A percentile compares a stretch with the other conserved stretches of the same genome.
These are phyloP conservation scores for Inga laurina DNA, from an alignment of 306 rosid genomes.

Conservation along the genomic window DNA sequence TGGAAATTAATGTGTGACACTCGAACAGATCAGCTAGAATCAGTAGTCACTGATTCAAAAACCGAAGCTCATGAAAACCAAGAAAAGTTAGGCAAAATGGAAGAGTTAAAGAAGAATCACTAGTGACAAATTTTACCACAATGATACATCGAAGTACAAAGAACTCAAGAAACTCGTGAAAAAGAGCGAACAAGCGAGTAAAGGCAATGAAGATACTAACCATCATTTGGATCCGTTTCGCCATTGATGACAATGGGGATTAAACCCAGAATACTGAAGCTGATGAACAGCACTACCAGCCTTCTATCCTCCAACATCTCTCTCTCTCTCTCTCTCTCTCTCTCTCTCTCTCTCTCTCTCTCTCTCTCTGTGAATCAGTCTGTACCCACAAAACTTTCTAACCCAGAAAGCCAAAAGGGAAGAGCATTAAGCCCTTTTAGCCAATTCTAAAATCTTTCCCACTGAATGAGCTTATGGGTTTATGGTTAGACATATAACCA, in stretches of 20 bases:
- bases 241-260: constrained; percentile 50
- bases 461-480: constrained; percentile 32
- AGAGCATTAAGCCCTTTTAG: constrained; percentile 33
- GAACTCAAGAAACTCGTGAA: constrained; percentile 1
- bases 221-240: constrained; percentile 85
- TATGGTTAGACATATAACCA: constrained; percentile 30
- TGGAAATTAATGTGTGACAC: constrained; percentile 4
- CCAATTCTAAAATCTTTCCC: constrained; percentile 18
- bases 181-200: constrained; percentile 6
- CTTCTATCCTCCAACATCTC: constrained; percentile 56
- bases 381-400: constrained; percentile 30
- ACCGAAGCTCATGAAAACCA: neutral
- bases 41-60: constrained; percentile 11
- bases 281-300: constrained; percentile 49
- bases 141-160: constrained; percentile 16
- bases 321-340: neutral
- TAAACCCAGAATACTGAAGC: constrained; percentile 68
- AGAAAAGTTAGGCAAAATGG: constrained; percentile 12
- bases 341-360: neutral
- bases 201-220: constrained; percentile 45
- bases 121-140: constrained; percentile 21
- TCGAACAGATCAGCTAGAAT: constrained; percentile 32
- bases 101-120: constrained; percentile 17
- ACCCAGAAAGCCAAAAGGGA: constrained; percentile 45
- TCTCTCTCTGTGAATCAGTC: neutral